Percentiles rank a stretch among this genome's conserved stretches.
These are phyloP conservation scores for Conticribra guillardii DNA, from an alignment of 108 stramenopile species.

Conservation along the genomic window DNA sequence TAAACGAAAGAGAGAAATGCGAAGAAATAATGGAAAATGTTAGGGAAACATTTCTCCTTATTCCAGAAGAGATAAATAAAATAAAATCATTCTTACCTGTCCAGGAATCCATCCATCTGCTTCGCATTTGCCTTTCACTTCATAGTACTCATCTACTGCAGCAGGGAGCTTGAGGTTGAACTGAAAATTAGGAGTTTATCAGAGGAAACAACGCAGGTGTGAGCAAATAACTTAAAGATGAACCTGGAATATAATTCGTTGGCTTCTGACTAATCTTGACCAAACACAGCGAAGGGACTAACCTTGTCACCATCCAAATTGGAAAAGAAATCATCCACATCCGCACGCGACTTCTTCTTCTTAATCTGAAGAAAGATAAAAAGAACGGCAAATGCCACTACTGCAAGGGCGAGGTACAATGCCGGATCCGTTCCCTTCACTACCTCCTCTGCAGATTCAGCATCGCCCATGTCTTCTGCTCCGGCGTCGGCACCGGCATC, in stretches of 20 bases:
- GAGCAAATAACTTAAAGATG: too few relatives aligned
- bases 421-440: slow-evolving; percentile 76
- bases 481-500: slow-evolving; percentile 12
- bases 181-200: slow-evolving; percentile 45
- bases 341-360: slow-evolving; percentile 55
- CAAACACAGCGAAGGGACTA: slow-evolving; percentile 15
- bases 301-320: slow-evolving; percentile 88
- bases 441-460: slow-evolving; percentile 35
- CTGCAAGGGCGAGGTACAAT: slow-evolving; percentile 70
- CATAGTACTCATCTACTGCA: slow-evolving; percentile 88
- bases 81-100: slow-evolving; percentile 23
- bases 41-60: too few relatives aligned
- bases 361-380: slow-evolving; percentile 55
- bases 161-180: slow-evolving; percentile 89
- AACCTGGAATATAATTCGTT: too few relatives aligned
- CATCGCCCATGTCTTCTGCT: slow-evolving; percentile 26
- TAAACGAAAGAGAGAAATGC: too few relatives aligned
- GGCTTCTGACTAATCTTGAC: too few relatives aligned
- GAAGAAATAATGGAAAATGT: too few relatives aligned
- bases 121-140: slow-evolving; percentile 75
- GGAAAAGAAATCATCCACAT: slow-evolving; percentile 79
- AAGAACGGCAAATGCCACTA: slow-evolving; percentile 51
- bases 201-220: neutral
- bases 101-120: slow-evolving; percentile 84
- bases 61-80: too few relatives aligned